Base-by-base conservation (phyloP, 257 asterid genomes). In the Haberlea rhodopensis region DNA sequence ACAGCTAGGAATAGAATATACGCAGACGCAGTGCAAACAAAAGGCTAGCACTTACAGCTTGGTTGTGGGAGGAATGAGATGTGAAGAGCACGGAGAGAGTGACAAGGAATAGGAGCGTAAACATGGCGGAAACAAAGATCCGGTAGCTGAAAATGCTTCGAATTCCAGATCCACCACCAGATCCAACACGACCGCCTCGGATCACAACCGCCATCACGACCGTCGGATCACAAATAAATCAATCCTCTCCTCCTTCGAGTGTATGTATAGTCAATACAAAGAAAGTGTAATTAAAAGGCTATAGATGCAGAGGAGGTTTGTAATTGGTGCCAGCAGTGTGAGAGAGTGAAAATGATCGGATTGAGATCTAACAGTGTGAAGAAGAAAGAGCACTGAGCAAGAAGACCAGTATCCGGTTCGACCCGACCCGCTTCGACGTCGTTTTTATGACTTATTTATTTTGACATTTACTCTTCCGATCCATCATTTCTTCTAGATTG, bases 51-150 rank as follows among this genome's bases (percentile, higher is more conserved):
- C 90, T 76, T 64, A 87, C 95, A 20, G 85, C 31, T 29, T 84
- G 83, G 53, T 78, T 70, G 51, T 79, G 84, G 23, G 90, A 64
- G 13, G 83, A 85, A 43, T 79, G 91, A 65, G 96, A 89, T 24
- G 97, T 75, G 75, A 89, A 89, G 73, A 89, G 84, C 27, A 88
- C 94, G 56, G 96, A 85, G 73, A 90, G 78, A 67, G 97, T 90
- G 68, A 87, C 99, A 53, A 94, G 78, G 78, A 94, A 89, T 2
- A 94, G 82, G 66, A 94, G 80, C 25, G 95, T 81, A 72, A 94
- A 82, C 90, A 90, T 68, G 66, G 97, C 96, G 74, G 99, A 92
- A 45, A 86, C 76, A 66, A 92, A 92, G 88, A 89, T 80, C 85
- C 97, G 91, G 71, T 89, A 89, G 79, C 87, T 81, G 87, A 89